Base-by-base conservation (phyloP, 1,139 yeast species). In the Meyerozyma athensensis region DNA sequence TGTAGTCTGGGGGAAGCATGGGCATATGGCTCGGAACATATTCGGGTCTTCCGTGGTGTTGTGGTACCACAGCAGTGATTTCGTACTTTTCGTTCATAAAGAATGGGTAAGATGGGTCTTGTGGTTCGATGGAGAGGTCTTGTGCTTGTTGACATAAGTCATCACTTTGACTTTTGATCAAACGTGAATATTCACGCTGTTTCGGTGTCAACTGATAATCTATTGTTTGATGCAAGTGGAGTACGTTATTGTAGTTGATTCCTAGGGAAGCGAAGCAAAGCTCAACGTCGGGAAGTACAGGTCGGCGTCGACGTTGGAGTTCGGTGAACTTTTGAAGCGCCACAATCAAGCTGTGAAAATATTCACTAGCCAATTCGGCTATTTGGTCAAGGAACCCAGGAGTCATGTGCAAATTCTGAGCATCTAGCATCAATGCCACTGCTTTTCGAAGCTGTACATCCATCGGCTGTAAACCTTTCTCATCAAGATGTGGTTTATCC, bases 1-100 rank as follows among this genome's bases (percentile, higher is more conserved):
- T 90, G 58, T 89, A 94, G 51, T 86, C 96, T 0, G 97, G 96
- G 1, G 97, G 97, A 26, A 89, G 68, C 17, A 79, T 80, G 0
- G 97, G 97, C 51, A 90, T 64, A 79, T 87, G 87, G 4, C 63
- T 51, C 0, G 95, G 95, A 4, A 86, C 72, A 47, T 79, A 77
- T 2, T 56, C 52, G n/a, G 79, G 79, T 30, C 68, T 59, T 16
- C 59, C 52, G 20, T 72, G 64, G 10, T 70, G 65, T 13, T 80
- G 68, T 0, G 92, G 85, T 6, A 80, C 72, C 28, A 79, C 61
- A 35, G 66, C 65, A 2, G 76, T 62, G 5, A 77, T 67, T 42
- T 74, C 77, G 37, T 74, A 72, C 23, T 66, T 67, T 41, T 78
- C 75, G 35, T 70, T 67, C 30, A 56, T 48, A 47, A 72, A 72